Conservation (phyloP, 768 basidiomycete genomes). For the Cystobasidium tubakii region DNA sequence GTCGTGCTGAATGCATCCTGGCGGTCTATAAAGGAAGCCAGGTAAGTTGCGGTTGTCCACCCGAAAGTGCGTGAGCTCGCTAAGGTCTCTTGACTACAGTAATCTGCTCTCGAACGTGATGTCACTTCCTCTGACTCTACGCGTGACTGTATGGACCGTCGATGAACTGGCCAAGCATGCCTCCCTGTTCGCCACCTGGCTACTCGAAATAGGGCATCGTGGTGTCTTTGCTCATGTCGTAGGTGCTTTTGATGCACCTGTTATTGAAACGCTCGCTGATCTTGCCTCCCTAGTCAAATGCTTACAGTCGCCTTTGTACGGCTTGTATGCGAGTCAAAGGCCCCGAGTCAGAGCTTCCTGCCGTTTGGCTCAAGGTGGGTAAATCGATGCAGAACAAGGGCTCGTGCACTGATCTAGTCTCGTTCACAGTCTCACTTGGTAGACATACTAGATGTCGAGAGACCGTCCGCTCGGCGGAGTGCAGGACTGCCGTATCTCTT, state of each 20-base stretch:
- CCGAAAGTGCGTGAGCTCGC: not conserved
- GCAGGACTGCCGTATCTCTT: constrained; percentile 35
- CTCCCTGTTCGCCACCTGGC: constrained; percentile 19
- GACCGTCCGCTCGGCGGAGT: constrained; percentile 12
- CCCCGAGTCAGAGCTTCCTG: not conserved
- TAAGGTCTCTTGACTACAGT: not conserved
- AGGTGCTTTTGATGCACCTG: not conserved
- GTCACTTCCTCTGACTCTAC: not conserved
- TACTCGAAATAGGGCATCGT: constrained; percentile 28
- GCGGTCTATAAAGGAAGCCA: constrained; percentile 36
- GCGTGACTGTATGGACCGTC: not conserved
- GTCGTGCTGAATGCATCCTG: constrained; percentile 23
- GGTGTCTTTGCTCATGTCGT: constrained; percentile 35
- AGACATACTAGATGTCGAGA: not conserved
- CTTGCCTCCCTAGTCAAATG: not conserved
- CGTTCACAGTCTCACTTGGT: not conserved
- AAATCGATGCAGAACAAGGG: too few species aligned
- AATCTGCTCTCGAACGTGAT: not conserved
- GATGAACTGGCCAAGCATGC: constrained; percentile 19
- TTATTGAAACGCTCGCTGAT: not conserved
- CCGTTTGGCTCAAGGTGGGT: not conserved
- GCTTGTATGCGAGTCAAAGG: not conserved
- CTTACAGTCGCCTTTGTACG: constrained; percentile 8
- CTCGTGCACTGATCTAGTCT: not conserved
- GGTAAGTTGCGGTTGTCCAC: not conserved